Evolutionary conservation across 805 yeast genomes (phyloP).

Genomic region (Sugiyamaella chiloensis): DNA sequence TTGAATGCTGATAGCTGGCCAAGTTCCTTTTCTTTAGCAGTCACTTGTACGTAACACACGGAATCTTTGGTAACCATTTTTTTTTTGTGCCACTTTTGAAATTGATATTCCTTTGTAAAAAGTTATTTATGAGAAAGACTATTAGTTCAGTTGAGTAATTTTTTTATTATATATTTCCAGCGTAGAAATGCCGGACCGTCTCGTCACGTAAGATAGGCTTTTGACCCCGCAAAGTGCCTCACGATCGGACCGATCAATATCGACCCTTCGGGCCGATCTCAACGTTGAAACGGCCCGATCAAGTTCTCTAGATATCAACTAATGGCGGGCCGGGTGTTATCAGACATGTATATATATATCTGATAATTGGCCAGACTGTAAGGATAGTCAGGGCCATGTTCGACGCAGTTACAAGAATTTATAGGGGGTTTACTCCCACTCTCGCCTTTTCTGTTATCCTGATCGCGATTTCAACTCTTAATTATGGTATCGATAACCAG

Average conservation of each 20-base stretch:
- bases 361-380: not conserved
- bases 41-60: not conserved
- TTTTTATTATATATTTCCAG: no score
- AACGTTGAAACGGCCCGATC: not conserved
- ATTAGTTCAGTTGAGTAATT: no score
- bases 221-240: no score
- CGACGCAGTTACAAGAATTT: not conserved
- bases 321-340: not conserved
- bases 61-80: slow-evolving; percentile 1
- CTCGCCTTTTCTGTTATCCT: not conserved
- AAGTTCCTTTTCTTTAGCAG: not conserved
- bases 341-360: not conserved
- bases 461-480: slow-evolving; percentile 1
- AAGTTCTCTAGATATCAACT: not conserved
- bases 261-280: not conserved
- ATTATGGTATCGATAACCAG: slow-evolving; percentile 2
- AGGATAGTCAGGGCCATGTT: no score
- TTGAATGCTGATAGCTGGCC: not conserved
- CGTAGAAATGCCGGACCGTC: no score
- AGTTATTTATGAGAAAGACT: no score
- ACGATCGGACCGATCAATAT: no score
- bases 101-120: no score
- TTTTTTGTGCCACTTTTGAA: not conserved
- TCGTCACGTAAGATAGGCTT: no score
- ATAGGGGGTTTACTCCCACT: slow-evolving; percentile 2